phyloP scores from a whole-genome alignment of 2,329 filamentous ascomycete species.

The Paraconiothyrium sp. region DNA sequence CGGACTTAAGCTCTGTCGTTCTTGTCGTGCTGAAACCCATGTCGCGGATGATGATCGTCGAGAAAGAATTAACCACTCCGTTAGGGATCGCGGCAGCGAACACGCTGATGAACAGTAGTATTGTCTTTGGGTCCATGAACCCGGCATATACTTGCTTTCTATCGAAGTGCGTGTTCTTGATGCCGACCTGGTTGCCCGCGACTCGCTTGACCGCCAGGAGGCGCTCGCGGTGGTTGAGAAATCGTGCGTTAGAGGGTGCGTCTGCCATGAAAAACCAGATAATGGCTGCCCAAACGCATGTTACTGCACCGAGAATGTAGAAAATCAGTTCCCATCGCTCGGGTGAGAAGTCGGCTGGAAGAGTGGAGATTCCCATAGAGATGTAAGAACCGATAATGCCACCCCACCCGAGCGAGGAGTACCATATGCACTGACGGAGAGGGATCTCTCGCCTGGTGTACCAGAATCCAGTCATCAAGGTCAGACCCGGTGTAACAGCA shows the following conservation, averaged over 20 bases:
- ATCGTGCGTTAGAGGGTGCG: slow-evolving; percentile 42
- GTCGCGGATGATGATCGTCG: slow-evolving; percentile 48
- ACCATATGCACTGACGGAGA: slow-evolving; percentile 50
- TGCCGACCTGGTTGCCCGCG: slow-evolving; percentile 45
- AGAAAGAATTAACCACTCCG: slow-evolving; percentile 50
- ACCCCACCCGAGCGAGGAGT: slow-evolving; percentile 40
- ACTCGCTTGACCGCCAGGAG: slow-evolving; percentile 45
- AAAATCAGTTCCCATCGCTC: slow-evolving; percentile 49
- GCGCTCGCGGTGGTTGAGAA: slow-evolving; percentile 41
- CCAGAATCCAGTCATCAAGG: slow-evolving; percentile 51
- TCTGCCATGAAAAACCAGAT: slow-evolving; percentile 47
- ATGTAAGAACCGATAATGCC: slow-evolving; percentile 47
- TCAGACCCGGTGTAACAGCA: slow-evolving; percentile 45
- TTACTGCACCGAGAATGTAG: slow-evolving; percentile 46
- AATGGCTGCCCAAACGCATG: slow-evolving; percentile 45
- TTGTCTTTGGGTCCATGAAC: slow-evolving; percentile 43
- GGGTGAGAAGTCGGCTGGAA: slow-evolving; percentile 24
- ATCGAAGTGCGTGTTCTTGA: slow-evolving; percentile 48
- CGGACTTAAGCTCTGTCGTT: slow-evolving; percentile 49
- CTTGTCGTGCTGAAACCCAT: slow-evolving; percentile 47
- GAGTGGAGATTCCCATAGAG: slow-evolving; percentile 43
- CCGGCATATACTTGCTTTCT: slow-evolving; percentile 38
- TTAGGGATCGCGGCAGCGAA: slow-evolving; percentile 44
- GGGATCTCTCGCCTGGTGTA: slow-evolving; percentile 49
- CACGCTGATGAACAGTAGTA: slow-evolving; percentile 33